Base-by-base conservation (phyloP, 2,329 filamentous ascomycete species). In the Cercospora canescens region DNA sequence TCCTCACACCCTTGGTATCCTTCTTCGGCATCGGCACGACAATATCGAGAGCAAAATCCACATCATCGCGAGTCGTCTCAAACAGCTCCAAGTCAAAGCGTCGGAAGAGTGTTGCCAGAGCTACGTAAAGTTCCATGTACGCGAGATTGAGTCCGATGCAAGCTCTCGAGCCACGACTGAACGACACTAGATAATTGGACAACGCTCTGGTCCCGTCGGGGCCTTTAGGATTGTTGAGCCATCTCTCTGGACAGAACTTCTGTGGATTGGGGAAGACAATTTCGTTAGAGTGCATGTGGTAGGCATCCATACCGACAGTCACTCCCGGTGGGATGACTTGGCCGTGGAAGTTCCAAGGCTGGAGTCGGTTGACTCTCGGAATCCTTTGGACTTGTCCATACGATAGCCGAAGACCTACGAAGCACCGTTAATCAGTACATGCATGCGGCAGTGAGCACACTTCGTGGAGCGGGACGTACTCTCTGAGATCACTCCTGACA, bases 251-350 rank as follows among this genome's bases (percentile, higher is more conserved):
- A 6, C 6, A 5, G 45, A 67, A 67, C 2, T 2, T n/a, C 9
- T 56, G 30, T 4, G 56, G 60, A 16, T 67, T 18, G 12, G 60
- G 60, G 21, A 64, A 64, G 30, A 63, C 35, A 4, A 28, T 32
- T 2, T 21, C 11, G 35, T 64, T 41, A 28, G 41, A 61, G 2
- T 60, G 56, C 28, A 52, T 54, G 55, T 66, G 39, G 16, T 32
- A 21, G 14, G 48, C 9, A 16, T 52, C 61, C 50, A 63, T 62
- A 14, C 48, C 56, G n/a, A 63, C 35, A 21, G 64, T 52, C 18
- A 52, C 58, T 2, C 73, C 65, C 3, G 59, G 21, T 12, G 68
- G 68, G 9, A 71, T 65, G 3, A 63, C 48, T 4, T 58, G 67
- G 14, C 60, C 64, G 24, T 56, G 24, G 41, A 66, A 61, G 12